Conservation (phyloP, 2,329 filamentous ascomycete genomes). For the Pleoardoris graminearum region DNA sequence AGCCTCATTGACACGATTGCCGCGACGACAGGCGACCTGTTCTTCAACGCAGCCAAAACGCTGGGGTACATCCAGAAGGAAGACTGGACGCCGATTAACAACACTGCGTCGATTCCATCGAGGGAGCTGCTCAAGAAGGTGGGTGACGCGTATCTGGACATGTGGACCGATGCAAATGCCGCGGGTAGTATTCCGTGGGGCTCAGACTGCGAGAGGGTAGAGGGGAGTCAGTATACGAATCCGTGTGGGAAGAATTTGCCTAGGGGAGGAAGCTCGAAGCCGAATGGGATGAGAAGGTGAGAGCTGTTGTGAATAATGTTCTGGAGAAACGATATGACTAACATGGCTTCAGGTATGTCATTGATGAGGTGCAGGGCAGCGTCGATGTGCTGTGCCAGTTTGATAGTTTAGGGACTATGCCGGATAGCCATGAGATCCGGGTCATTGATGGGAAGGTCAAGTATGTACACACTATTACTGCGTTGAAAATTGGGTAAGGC, state of each 20-base stretch:
- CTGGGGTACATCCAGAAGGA: slow-evolving; percentile 32
- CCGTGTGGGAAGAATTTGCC: slow-evolving; percentile 31
- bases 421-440: slow-evolving; percentile 37
- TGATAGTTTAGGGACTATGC: slow-evolving; percentile 32
- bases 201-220: slow-evolving; percentile 34
- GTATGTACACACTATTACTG: slow-evolving; percentile 39
- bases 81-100: slow-evolving; percentile 27
- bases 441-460: slow-evolving; percentile 34
- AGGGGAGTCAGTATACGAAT: slow-evolving; percentile 28
- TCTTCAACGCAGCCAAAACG: slow-evolving; percentile 35
- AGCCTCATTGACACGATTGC: slow-evolving; percentile 33
- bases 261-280: slow-evolving; percentile 28
- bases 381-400: slow-evolving; percentile 38
- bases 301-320: too few relatives aligned
- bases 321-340: background rate
- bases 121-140: slow-evolving; percentile 31
- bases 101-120: slow-evolving; percentile 21
- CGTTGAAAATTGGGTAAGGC: slow-evolving; percentile 18
- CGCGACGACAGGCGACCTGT: slow-evolving; percentile 34
- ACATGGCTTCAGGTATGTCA: slow-evolving; percentile 25
- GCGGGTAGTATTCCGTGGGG: slow-evolving; percentile 36
- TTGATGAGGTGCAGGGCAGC: slow-evolving; percentile 33
- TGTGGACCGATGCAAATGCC: slow-evolving; percentile 37
- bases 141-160: slow-evolving; percentile 36
- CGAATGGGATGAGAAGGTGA: slow-evolving; percentile 31